A percentile compares a stretch with the other conserved stretches of the same genome.
phyloP scores from a whole-genome alignment of 1,284 basidiomycete genomes.

The Omphalotus olearius region DNA sequence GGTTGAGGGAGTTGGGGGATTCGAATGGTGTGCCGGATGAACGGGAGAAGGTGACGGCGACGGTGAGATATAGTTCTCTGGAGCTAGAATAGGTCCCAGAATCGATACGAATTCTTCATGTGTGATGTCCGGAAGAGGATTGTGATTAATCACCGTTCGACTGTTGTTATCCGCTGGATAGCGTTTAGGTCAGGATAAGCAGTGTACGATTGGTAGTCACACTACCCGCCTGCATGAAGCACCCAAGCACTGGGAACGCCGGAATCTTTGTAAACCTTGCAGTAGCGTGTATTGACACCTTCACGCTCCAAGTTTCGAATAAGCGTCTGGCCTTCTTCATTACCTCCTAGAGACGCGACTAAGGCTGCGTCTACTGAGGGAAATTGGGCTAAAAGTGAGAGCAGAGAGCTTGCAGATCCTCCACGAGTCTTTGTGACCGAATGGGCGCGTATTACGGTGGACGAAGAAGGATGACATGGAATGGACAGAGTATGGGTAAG shows the following conservation, averaged over 20 bases:
- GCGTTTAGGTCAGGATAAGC: slow-evolving; percentile 4
- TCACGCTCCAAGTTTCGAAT: slow-evolving; percentile 60
- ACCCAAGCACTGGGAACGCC: slow-evolving; percentile 82
- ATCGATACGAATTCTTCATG: slow-evolving; percentile 80
- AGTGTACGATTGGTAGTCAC: slow-evolving; percentile 1
- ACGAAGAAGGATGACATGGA: slow-evolving; percentile 55
- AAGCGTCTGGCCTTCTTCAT: slow-evolving; percentile 60
- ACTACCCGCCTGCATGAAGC: slow-evolving; percentile 55
- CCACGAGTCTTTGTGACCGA: slow-evolving; percentile 62
- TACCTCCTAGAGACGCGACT: slow-evolving; percentile 70
- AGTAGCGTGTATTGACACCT: slow-evolving; percentile 66
- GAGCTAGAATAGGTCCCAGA: slow-evolving; percentile 70
- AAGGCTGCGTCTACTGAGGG: slow-evolving; percentile 60
- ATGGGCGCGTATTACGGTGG: slow-evolving; percentile 60
- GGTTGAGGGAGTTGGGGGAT: slow-evolving; percentile 29
- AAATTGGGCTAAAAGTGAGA: slow-evolving; percentile 72
- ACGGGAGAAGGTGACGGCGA: slow-evolving; percentile 26
- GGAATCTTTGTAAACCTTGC: slow-evolving; percentile 65
- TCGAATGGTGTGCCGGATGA: slow-evolving; percentile 18
- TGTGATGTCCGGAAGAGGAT: slow-evolving; percentile 76
- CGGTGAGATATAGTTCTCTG: slow-evolving; percentile 58
- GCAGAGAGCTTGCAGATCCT: slow-evolving; percentile 65
- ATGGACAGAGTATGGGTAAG: slow-evolving; percentile 65
- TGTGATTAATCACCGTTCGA: slow-evolving; percentile 76
- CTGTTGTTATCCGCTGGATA: slow-evolving; percentile 50